phyloP scores from a whole-genome alignment of 192 early-diverging fungal species.

The Pilaira anomala region DNA sequence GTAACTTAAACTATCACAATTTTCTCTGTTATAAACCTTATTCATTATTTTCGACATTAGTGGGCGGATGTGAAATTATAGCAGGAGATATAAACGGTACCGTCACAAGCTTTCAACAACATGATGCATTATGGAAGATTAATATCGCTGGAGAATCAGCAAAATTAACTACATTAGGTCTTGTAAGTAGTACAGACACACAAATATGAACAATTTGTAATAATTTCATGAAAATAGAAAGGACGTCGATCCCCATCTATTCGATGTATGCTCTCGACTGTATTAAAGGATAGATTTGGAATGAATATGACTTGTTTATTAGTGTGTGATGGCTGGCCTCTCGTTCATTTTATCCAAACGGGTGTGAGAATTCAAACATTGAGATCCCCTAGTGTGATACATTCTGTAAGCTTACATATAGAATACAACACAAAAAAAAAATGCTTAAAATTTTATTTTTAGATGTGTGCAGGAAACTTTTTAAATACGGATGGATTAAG shows the following conservation, averaged over 20 bases:
- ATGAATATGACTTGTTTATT: slow-evolving; percentile 32
- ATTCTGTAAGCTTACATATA: slow-evolving; percentile 24
- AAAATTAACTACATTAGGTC: slow-evolving; percentile 10
- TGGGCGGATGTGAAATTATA: slow-evolving; percentile 36
- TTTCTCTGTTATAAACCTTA: background rate
- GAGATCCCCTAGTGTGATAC: slow-evolving; percentile 17
- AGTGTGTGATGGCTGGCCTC: slow-evolving; percentile 31
- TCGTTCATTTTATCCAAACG: slow-evolving; percentile 34
- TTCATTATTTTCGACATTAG: slow-evolving; percentile 14
- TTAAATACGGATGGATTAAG: background rate
- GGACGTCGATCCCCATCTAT: slow-evolving; percentile 22
- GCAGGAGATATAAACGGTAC: slow-evolving; percentile 33
- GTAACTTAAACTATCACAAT: slow-evolving; percentile 3
- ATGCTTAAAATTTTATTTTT: background rate
- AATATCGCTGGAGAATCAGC: slow-evolving; percentile 34
- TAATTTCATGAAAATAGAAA: slow-evolving; percentile 6
- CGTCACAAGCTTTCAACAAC: slow-evolving; percentile 28
- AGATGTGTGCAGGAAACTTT: slow-evolving; percentile 40
- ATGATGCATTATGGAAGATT: slow-evolving; percentile 29
- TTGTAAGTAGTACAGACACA: background rate
- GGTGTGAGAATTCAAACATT: slow-evolving; percentile 29
- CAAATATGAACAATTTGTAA: too few species aligned
- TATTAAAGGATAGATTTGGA: slow-evolving; percentile 26
- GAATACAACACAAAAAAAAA: background rate
- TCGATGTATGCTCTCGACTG: slow-evolving; percentile 25